phyloP scores from a whole-genome alignment of 176 grass and related monocot genomes.

The Bothriochloa decipiens region DNA sequence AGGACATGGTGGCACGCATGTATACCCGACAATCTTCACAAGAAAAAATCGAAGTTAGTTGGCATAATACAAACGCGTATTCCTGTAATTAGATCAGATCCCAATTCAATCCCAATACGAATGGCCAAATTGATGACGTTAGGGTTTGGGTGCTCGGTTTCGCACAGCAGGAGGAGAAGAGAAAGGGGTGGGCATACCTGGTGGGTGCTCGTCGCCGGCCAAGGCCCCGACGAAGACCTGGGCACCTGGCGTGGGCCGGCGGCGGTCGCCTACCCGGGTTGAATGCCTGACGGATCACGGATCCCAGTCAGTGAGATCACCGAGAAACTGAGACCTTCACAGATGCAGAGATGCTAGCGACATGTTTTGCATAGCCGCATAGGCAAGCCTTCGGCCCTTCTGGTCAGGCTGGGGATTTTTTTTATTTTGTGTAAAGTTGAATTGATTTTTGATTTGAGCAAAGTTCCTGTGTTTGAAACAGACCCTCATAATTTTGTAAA shows the following conservation, averaged over 20 bases:
- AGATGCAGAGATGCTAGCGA: too few species aligned
- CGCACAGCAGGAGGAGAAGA: not conserved
- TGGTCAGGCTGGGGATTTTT: too few species aligned
- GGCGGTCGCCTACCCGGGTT: not conserved
- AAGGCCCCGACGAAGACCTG: not conserved
- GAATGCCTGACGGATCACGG: not conserved
- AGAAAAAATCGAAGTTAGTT: not conserved
- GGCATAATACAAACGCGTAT: too few species aligned
- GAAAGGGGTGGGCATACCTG: not conserved
- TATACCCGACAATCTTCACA: not conserved
- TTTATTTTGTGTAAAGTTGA: too few species aligned
- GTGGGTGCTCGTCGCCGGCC: not conserved
- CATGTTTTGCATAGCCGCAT: too few species aligned
- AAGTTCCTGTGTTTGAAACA: too few species aligned
- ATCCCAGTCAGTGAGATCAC: too few species aligned
- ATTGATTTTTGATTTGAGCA: too few species aligned
- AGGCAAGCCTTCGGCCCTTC: too few species aligned
- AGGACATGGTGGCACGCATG: not conserved
- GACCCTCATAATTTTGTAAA: too few species aligned
- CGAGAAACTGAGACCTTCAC: too few species aligned
- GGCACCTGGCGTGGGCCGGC: not conserved
- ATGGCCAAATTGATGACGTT: not conserved
- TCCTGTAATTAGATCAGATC: not conserved
- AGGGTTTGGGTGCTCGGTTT: not conserved
- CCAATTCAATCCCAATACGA: not conserved